A percentile compares a stretch with the other conserved stretches of the same genome.
phyloP scores from a whole-genome alignment of 257 asterid genomes.

The Nicotiana undulata region DNA sequence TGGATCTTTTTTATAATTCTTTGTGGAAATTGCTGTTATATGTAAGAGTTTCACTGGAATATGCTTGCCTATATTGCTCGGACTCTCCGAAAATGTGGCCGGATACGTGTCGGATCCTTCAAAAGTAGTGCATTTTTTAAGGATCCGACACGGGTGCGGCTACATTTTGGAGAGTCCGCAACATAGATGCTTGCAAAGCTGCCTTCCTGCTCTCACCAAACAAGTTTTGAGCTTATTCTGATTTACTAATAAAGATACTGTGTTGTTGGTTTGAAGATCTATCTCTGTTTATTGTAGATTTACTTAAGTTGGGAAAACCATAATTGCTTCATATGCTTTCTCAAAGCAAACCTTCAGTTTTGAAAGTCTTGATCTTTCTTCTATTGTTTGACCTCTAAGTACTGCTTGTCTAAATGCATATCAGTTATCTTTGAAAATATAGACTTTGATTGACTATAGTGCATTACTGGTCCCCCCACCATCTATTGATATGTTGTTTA shows the following conservation, averaged over 20 bases:
- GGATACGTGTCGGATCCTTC: too few species aligned
- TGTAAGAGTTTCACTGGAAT: neutral
- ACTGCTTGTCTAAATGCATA: neutral
- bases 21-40: neutral
- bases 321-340: neutral
- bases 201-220: neutral
- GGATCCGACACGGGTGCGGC: too few species aligned
- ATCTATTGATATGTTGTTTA: neutral
- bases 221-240: neutral
- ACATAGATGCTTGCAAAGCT: neutral
- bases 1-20: neutral
- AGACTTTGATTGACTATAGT: neutral
- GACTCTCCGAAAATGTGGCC: too few species aligned
- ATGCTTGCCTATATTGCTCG: too few species aligned
- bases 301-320: neutral
- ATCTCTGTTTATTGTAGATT: neutral
- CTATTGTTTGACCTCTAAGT: neutral
- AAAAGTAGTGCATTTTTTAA: too few species aligned
- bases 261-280: neutral
- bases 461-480: slow-evolving; percentile 1
- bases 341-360: neutral
- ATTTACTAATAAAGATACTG: neutral
- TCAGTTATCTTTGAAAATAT: slow-evolving; percentile 1
- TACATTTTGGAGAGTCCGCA: too few species aligned
- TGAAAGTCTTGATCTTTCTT: neutral